phyloP scores from a whole-genome alignment of 768 basidiomycete species.

The Astraeus odoratus region DNA sequence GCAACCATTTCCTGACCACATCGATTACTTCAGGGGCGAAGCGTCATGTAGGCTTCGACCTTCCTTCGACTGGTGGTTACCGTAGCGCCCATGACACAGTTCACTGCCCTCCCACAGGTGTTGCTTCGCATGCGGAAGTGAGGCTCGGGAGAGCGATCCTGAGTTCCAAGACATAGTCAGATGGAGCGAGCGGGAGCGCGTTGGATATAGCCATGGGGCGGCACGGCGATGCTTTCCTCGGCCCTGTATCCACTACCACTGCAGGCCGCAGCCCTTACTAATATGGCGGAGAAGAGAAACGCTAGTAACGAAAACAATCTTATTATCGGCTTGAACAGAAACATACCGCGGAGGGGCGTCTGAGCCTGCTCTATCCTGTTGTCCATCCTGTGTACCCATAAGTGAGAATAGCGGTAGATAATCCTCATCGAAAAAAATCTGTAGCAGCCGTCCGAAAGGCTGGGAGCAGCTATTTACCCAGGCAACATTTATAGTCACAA shows the following conservation, averaged over 20 bases:
- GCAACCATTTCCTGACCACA: constrained; percentile 57
- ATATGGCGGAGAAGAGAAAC: constrained; percentile 20
- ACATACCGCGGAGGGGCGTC: constrained; percentile 17
- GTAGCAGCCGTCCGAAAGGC: no score
- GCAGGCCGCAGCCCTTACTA: constrained; percentile 8
- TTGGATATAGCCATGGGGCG: constrained; percentile 45
- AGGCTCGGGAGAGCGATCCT: constrained; percentile 53
- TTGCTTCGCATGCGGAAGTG: constrained; percentile 41
- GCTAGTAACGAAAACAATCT: constrained; percentile 53
- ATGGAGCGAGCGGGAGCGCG: constrained; percentile 36
- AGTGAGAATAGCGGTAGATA: no score
- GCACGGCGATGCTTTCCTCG: constrained; percentile 41
- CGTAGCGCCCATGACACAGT: constrained; percentile 48
- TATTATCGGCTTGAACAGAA: constrained; percentile 12
- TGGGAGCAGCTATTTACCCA: no score
- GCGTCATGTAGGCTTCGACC: constrained; percentile 55
- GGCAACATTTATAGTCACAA: no score
- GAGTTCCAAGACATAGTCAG: constrained; percentile 43
- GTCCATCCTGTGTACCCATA: no score
- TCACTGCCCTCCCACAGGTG: constrained; percentile 54
- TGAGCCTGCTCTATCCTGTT: no score
- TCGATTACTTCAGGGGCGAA: constrained; percentile 45
- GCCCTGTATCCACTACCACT: constrained; percentile 23
- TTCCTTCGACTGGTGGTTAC: constrained; percentile 56
- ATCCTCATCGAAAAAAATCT: no score